Percentiles rank a stretch among this genome's conserved stretches.
Conservation (phyloP, 2,329 filamentous ascomycete species). For the Arthrocladium fulminans region DNA sequence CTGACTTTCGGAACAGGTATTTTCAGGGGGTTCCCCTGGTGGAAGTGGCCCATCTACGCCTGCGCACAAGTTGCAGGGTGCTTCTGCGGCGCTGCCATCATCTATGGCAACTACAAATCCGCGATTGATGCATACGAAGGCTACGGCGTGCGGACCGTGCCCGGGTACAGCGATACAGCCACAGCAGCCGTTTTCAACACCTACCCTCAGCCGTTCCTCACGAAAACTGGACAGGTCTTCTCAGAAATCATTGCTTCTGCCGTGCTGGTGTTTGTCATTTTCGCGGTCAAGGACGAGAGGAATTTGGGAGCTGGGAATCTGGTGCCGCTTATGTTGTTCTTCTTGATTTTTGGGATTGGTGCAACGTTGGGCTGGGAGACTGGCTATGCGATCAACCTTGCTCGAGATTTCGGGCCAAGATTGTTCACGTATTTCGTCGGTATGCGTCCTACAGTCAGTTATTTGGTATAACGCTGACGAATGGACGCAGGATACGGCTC, state of each 20-base stretch:
- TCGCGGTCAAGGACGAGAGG: slow-evolving; percentile 46
- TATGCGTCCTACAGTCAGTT: background rate
- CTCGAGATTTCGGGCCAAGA: slow-evolving; percentile 52
- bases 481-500: slow-evolving; percentile 1
- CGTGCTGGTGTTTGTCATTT: slow-evolving; percentile 57
- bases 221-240: slow-evolving; percentile 54
- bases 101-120: slow-evolving; percentile 49
- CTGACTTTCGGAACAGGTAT: slow-evolving; percentile 46
- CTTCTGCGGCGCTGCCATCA: slow-evolving; percentile 46
- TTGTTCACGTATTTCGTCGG: slow-evolving; percentile 54
- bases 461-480: background rate
- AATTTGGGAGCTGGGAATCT: slow-evolving; percentile 48
- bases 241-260: slow-evolving; percentile 55
- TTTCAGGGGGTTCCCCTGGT: slow-evolving; percentile 43
- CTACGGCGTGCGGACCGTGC: slow-evolving; percentile 49
- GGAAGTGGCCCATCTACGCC: slow-evolving; percentile 54
- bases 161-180: slow-evolving; percentile 42
- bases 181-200: slow-evolving; percentile 60
- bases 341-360: slow-evolving; percentile 60
- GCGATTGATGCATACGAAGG: slow-evolving; percentile 54
- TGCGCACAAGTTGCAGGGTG: slow-evolving; percentile 54
- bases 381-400: slow-evolving; percentile 59
- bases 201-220: slow-evolving; percentile 55
- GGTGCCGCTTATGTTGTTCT: slow-evolving; percentile 52
- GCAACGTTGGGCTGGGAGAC: slow-evolving; percentile 61